These are phyloP conservation scores for Sugiyamaella valdiviana DNA, from an alignment of 805 yeast genomes.

Conservation along the genomic window DNA sequence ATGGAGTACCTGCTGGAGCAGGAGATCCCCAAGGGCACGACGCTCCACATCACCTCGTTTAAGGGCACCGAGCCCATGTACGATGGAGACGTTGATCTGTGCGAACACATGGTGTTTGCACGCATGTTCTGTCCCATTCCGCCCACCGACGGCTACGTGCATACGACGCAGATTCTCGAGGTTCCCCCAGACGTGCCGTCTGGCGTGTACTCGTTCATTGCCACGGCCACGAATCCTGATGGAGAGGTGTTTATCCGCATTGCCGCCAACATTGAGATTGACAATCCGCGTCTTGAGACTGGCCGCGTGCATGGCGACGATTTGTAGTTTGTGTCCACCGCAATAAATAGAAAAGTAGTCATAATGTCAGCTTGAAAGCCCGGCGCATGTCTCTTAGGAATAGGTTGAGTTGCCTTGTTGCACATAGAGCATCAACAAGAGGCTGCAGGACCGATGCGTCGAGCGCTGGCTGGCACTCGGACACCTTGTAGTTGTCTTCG, in stretches of 20 bases:
- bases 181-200: conserved; percentile 27
- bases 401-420: conserved; percentile 21
- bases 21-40: conserved; percentile 22
- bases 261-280: conserved; percentile 17
- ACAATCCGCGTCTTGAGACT: conserved; percentile 1
- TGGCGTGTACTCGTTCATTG: conserved; percentile 28
- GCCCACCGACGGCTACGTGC: conserved; percentile 7
- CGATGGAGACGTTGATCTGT: conserved; percentile 23
- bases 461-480: conserved; percentile 37
- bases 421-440: conserved; percentile 21
- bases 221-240: conserved; percentile 21
- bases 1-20: conserved; percentile 20
- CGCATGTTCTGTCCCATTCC: conserved; percentile 26
- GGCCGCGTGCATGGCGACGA: conserved; percentile 9
- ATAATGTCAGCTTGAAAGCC: conserved; percentile 20
- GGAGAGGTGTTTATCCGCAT: conserved; percentile 19
- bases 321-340: not conserved
- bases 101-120: conserved; percentile 25
- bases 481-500: conserved; percentile 33
- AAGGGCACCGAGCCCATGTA: conserved; percentile 14
- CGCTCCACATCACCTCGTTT: conserved; percentile 20
- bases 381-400: conserved; percentile 27
- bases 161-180: conserved; percentile 20
- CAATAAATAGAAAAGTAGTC: not conserved
- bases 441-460: conserved; percentile 21